Evolutionary conservation across 805 yeast species (phyloP).

Genomic region (Spathaspora passalidarum): DNA sequence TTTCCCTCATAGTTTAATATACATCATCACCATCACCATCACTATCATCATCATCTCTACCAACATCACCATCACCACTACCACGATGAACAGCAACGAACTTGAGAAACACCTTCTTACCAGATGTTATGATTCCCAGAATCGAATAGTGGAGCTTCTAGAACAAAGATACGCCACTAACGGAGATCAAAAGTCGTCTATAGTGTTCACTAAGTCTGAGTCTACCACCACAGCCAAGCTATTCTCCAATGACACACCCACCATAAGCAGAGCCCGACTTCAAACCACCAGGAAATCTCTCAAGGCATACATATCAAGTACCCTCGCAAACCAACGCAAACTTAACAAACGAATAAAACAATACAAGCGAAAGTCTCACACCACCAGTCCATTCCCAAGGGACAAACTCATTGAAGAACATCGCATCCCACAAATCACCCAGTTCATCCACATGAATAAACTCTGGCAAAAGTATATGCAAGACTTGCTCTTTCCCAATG

Average conservation of each 20-base stretch:
- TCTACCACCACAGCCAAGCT: constrained; percentile 4
- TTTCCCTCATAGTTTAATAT: no score
- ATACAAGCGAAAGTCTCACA: constrained; percentile 20
- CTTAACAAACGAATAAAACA: constrained; percentile 35
- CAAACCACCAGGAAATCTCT: constrained; percentile 39
- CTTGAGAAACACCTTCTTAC: constrained; percentile 46
- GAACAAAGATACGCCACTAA: constrained; percentile 43
- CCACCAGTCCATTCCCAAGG: constrained; percentile 23
- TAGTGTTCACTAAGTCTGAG: constrained; percentile 40
- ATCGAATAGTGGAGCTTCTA: constrained; percentile 37
- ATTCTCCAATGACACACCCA: constrained; percentile 10
- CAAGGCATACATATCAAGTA: constrained; percentile 36
- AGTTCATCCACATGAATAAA: constrained; percentile 52
- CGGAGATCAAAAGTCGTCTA: constrained; percentile 47
- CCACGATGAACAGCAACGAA: no score
- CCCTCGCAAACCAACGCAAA: constrained; percentile 37
- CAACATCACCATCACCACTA: no score
- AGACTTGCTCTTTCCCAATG: constrained; percentile 46
- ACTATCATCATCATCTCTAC: no score
- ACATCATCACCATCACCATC: no score
- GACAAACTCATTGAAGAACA: constrained; percentile 19
- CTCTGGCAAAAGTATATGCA: constrained; percentile 73
- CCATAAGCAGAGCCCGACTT: constrained; percentile 19
- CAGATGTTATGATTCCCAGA: constrained; percentile 38
- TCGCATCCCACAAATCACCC: constrained; percentile 42